Percentiles rank a stretch among this genome's conserved stretches.
These are phyloP conservation scores for Hansenula sp. DNA, from an alignment of 1,139 yeast species.

Conservation along the genomic window DNA sequence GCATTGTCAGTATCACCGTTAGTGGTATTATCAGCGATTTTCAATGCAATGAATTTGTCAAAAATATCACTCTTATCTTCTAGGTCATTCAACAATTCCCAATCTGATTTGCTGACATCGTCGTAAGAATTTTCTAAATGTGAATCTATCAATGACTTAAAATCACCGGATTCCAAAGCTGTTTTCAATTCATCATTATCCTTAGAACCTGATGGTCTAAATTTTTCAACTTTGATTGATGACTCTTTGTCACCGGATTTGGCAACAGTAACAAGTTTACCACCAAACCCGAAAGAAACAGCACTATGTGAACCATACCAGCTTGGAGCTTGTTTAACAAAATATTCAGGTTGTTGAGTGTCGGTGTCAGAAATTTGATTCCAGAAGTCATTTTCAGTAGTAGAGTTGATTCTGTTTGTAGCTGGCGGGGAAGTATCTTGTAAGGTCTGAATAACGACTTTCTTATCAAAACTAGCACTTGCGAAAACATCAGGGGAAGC, in stretches of 20 bases:
- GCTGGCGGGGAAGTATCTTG: constrained; percentile 69
- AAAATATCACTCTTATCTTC: constrained; percentile 44
- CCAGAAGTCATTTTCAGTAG: constrained; percentile 84
- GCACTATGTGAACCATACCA: constrained; percentile 82
- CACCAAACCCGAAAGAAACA: constrained; percentile 92
- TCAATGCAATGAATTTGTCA: constrained; percentile 31
- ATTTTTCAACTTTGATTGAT: constrained; percentile 47
- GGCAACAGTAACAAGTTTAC: constrained; percentile 66
- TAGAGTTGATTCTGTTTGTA: constrained; percentile 37
- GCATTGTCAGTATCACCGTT: constrained; percentile 20
- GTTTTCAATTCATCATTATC: constrained; percentile 40
- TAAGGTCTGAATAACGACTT: constrained; percentile 75
- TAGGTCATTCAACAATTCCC: constrained; percentile 67
- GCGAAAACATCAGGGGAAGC: constrained; percentile 88
- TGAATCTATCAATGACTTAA: constrained; percentile 48
- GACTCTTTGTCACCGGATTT: constrained; percentile 40
- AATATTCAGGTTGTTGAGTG: constrained; percentile 64
- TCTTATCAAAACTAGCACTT: constrained; percentile 89
- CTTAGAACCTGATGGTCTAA: constrained; percentile 39
- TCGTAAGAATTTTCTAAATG: constrained; percentile 41
- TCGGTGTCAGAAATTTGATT: constrained; percentile 69
- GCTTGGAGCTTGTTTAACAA: constrained; percentile 76
- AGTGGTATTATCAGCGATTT: constrained; percentile 25
- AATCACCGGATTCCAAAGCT: constrained; percentile 58
- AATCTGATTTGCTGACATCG: constrained; percentile 58